phyloP scores from a whole-genome alignment of 305 asterid genomes.

The Plantago lanceolata region DNA sequence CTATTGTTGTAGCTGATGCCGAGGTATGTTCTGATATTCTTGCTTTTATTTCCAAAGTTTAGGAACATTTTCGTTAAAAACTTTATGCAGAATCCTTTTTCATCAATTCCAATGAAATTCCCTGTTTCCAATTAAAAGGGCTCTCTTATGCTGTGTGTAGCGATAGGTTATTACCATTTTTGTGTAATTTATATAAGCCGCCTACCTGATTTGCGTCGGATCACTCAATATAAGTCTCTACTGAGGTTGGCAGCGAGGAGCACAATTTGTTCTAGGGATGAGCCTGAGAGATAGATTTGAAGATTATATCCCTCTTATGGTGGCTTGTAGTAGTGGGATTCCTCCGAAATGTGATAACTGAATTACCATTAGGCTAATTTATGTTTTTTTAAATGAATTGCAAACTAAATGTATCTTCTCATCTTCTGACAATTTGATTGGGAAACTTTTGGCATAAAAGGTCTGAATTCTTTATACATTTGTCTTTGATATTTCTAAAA shows the following conservation, averaged over 20 bases:
- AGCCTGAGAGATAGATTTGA: background rate
- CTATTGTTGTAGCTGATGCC: constrained; percentile 72
- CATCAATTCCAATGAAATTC: background rate
- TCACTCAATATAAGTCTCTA: background rate
- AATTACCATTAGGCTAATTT: too few relatives aligned
- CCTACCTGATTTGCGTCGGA: background rate
- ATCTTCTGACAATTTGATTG: background rate
- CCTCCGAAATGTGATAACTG: background rate
- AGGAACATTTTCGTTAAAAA: too few relatives aligned
- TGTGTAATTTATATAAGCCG: background rate
- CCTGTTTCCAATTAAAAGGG: too few relatives aligned
- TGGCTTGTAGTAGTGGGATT: background rate
- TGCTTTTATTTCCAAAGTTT: constrained; percentile 1
- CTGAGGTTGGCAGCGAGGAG: background rate
- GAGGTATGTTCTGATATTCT: constrained; percentile 51
- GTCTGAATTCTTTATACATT: background rate
- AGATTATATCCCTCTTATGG: background rate
- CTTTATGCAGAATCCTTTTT: background rate
- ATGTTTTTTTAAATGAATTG: too few relatives aligned
- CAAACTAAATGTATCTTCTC: too few relatives aligned
- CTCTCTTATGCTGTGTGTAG: background rate
- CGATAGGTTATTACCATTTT: background rate
- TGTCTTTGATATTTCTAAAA: constrained; percentile 26
- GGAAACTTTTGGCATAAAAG: background rate
- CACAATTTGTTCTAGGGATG: too few relatives aligned